These are phyloP conservation scores for Coemansia sp. DNA, from an alignment of 192 early-diverging fungal genomes.

Conservation along the genomic window DNA sequence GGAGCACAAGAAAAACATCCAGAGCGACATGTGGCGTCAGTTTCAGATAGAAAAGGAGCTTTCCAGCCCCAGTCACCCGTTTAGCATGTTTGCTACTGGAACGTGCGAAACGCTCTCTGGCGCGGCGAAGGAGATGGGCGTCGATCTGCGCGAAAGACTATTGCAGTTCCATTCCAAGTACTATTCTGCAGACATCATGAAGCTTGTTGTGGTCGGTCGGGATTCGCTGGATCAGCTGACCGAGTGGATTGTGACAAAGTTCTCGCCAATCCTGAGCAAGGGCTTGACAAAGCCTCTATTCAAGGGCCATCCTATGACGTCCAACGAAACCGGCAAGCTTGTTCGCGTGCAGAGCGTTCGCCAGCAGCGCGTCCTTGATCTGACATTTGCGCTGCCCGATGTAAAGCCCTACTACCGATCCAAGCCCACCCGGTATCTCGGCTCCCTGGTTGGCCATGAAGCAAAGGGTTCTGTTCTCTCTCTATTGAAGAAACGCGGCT, in stretches of 20 bases:
- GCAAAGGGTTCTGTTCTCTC: constrained; percentile 84
- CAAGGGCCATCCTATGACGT: constrained; percentile 71
- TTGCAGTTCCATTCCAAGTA: constrained; percentile 86
- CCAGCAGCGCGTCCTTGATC: constrained; percentile 72
- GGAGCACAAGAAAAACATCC: constrained; percentile 95
- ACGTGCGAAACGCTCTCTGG: constrained; percentile 77
- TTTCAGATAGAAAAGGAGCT: constrained; percentile 86
- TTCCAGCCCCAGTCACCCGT: constrained; percentile 76
- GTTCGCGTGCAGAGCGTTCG: constrained; percentile 78
- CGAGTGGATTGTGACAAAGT: constrained; percentile 80
- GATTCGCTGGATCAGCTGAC: constrained; percentile 84
- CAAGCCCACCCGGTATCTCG: constrained; percentile 75
- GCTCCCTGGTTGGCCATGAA: constrained; percentile 92
- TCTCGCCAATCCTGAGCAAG: constrained; percentile 78
- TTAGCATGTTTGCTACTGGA: constrained; percentile 89
- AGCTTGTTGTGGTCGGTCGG: constrained; percentile 81
- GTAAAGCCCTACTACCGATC: constrained; percentile 57
- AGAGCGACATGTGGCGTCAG: constrained; percentile 85
- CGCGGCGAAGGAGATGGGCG: constrained; percentile 61
- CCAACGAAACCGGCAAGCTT: constrained; percentile 70
- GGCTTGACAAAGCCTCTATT: constrained; percentile 68
- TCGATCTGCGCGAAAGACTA: constrained; percentile 82
- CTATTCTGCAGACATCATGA: constrained; percentile 97
- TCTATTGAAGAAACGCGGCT: constrained; percentile 83
- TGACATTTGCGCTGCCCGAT: constrained; percentile 89